Evolutionary conservation across 1,139 yeast species (phyloP).

Genomic region (Scheffersomyces segobiensis): DNA sequence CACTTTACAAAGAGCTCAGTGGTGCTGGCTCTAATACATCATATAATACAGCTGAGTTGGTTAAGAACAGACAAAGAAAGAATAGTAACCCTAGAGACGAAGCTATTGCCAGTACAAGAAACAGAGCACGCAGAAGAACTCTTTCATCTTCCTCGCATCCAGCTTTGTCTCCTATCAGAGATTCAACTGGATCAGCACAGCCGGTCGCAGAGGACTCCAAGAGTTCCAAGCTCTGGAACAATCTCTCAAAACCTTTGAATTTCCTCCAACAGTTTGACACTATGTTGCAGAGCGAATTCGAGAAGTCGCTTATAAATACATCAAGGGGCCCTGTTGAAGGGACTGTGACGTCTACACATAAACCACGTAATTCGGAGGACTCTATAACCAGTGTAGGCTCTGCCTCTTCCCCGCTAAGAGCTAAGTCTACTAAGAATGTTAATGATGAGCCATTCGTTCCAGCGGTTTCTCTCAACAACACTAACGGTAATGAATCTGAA

Average conservation of each 20-base stretch:
- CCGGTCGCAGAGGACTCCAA: conserved; percentile 8
- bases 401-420: conserved; percentile 25
- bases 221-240: conserved; percentile 35
- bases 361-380: conserved; percentile 26
- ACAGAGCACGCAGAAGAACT: conserved; percentile 23
- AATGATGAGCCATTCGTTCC: conserved; percentile 5
- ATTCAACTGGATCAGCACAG: neutral
- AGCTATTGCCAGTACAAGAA: conserved; percentile 33
- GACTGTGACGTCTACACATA: conserved; percentile 8
- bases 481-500: neutral
- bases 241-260: conserved; percentile 57
- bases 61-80: conserved; percentile 17
- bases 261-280: conserved; percentile 70
- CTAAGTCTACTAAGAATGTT: conserved; percentile 16
- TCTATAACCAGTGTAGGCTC: conserved; percentile 28
- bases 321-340: neutral
- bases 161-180: neutral
- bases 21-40: conserved; percentile 4
- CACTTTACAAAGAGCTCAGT: conserved; percentile 37
- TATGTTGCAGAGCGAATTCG: conserved; percentile 66
- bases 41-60: neutral
- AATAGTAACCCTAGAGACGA: conserved; percentile 37
- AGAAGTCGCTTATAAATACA: conserved; percentile 39
- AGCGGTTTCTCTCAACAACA: neutral
- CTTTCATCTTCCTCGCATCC: conserved; percentile 16